Conservation (phyloP, 2,329 filamentous ascomycete species). For the Claviceps fusiformis region DNA sequence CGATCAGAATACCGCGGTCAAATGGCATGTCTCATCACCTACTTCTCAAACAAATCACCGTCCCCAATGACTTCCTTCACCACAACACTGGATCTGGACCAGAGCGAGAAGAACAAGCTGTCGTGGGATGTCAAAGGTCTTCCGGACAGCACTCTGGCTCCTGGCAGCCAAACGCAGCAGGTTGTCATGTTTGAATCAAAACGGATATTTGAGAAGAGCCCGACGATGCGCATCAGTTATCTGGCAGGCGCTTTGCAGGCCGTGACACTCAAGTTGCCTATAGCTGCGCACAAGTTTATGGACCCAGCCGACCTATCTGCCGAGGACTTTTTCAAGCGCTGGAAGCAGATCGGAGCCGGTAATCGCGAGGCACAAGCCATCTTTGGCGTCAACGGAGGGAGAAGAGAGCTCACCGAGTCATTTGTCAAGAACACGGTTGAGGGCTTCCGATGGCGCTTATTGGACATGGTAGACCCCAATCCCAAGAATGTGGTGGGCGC, state of each 20-base stretch:
- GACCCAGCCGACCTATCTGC: conserved; percentile 72
- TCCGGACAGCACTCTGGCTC: conserved; percentile 65
- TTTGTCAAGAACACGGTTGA: conserved; percentile 63
- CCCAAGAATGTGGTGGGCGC: conserved; percentile 86
- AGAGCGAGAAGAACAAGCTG: conserved; percentile 48
- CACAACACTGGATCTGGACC: conserved; percentile 77
- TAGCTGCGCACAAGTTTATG: conserved; percentile 93
- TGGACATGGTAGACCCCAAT: conserved; percentile 83
- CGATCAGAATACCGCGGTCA: conserved; percentile 92
- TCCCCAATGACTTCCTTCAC: conserved; percentile 81
- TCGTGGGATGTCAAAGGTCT: conserved; percentile 80
- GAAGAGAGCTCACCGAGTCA: conserved; percentile 51
- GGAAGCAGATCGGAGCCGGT: conserved; percentile 91
- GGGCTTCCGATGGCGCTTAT: conserved; percentile 79
- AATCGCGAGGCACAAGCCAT: conserved; percentile 81
- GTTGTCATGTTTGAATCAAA: conserved; percentile 90
- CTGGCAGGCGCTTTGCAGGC: conserved; percentile 87
- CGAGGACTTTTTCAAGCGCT: conserved; percentile 97
- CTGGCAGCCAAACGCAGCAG: conserved; percentile 73
- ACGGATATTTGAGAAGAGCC: conserved; percentile 65
- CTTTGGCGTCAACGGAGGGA: conserved; percentile 48
- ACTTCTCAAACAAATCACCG: conserved; percentile 89
- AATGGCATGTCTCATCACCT: conserved; percentile 87
- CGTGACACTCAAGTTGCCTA: conserved; percentile 77
- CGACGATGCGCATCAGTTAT: conserved; percentile 89